Evolutionary conservation across 345 rosid species (phyloP), one percentile per base, ranked within the genome.

Genomic region (Raphanus sativus): DNA sequence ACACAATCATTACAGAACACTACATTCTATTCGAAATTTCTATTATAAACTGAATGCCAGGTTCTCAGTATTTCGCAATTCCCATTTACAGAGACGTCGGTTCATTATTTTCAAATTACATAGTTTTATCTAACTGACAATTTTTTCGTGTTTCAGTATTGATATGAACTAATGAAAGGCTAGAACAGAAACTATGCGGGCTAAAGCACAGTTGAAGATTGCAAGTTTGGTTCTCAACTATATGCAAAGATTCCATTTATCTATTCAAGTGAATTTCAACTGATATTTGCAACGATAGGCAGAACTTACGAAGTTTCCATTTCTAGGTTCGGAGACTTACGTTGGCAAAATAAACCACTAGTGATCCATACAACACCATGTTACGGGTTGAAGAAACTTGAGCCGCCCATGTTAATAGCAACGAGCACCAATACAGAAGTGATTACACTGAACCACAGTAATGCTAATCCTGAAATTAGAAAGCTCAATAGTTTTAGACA

Each of bases 361-460:
- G 71, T 68, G 76, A 73, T 69, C 52, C 63, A 62, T 40, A 50
- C 59, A 62, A 65, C 50, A 59, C 76, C 78, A 58, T 34, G 60
- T 89, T 85, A 95, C 79, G 99, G 98, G 81, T 92, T 92, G 89
- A 95, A 95, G 77, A 91, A 84, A 85, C 89, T 81, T 71, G 98
- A 87, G 73, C 89, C 89, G 25, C 86, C 85, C 80, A 87, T 79
- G 79, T 75, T 92, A 67, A 92, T 50, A 83, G 99, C 91, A 80
- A 89, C 86, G 33, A 95, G 81, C 70, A 87, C 91, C 45, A 85
- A 80, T 68, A 88, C 80, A 84, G 90, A 86, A 21, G 99, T 89
- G 32, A 93, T 70, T 69, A 87, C 87, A 13, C 94, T 83, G 58
- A 95, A 81, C 96, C 98, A 90, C 45, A 91, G 28, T 70, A 95